These are phyloP conservation scores for Pseudozyma flocculosa DNA, from an alignment of 1,284 basidiomycete genomes.

Conservation along the genomic window DNA sequence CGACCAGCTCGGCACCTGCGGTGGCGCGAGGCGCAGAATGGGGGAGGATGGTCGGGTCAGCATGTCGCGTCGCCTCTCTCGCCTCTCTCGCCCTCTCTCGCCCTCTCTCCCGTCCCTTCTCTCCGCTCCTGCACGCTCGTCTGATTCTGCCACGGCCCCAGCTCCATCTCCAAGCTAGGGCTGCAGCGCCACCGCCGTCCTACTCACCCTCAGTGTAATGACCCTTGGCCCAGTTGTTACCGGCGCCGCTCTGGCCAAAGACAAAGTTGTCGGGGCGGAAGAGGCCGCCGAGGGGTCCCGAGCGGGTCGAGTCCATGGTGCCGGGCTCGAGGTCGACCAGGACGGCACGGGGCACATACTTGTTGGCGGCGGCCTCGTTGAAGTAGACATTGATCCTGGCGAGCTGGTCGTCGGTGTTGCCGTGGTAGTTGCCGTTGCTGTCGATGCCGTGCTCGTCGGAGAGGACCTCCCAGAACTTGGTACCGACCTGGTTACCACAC, in stretches of 20 bases:
- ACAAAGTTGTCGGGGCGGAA: conserved; percentile 83
- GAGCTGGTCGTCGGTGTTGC: conserved; percentile 90
- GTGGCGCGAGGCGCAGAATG: too few relatives aligned
- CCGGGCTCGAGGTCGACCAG: conserved; percentile 89
- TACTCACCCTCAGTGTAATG: conserved; percentile 57
- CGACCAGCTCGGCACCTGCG: conserved; percentile 81
- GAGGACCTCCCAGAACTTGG: conserved; percentile 97
- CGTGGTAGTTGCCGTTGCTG: conserved; percentile 84
- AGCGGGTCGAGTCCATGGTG: conserved; percentile 71
- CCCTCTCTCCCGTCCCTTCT: too few relatives aligned
- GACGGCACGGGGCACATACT: conserved; percentile 91
- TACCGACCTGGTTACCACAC: conserved; percentile 62
- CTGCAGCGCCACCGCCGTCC: too few relatives aligned
- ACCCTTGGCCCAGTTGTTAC: conserved; percentile 87
- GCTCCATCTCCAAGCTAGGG: too few relatives aligned
- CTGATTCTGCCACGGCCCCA: too few relatives aligned
- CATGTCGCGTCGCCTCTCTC: neutral
- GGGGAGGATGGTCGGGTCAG: too few relatives aligned
- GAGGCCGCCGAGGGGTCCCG: conserved; percentile 70
- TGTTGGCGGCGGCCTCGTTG: conserved; percentile 60
- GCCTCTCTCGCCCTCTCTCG: too few relatives aligned
- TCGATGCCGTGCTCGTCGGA: conserved; percentile 97
- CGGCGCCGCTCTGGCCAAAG: conserved; percentile 68
- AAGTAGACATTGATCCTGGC: conserved; percentile 73
- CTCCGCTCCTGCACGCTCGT: too few relatives aligned